Evolutionary conservation across 257 asterid genomes (phyloP), one percentile per base, ranked within the genome.

Genomic region (Gentiana dahurica): DNA sequence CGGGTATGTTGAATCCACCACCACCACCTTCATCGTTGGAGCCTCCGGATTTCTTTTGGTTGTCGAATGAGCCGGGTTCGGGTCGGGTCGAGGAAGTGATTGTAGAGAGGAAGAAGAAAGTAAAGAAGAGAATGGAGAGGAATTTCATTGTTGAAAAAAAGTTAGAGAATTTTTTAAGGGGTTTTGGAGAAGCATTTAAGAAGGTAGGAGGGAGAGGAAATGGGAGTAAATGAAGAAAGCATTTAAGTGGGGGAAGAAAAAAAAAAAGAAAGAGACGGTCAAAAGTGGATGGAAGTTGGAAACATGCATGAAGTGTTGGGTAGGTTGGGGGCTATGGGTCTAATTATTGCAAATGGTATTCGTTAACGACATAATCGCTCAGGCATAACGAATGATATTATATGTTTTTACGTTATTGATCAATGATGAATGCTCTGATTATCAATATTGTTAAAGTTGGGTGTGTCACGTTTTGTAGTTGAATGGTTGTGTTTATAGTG

Each of bases 281-380:
- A 78, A 82, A 46, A 73, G 89, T 80, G 80, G 86, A 39, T 8
- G 62, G 73, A 39, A 46, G 54, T 65, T 67, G 68, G 36, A 58
- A 38, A 51, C 39, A 4, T 39, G 45, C 45, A 39, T 39, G 45
- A 39, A 8, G 45, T 39, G 45, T 39, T 8, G 45, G 45, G 45
- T 39, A 39, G 44, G 8, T 39, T 39, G 8, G 1, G 44, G 39
- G 58, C 49, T 41, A 51, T 53, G 65, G 55, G 65, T 41, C 53
- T 37, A 65, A 15, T 51, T 59, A 45, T 24, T 49, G 63, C 51
- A 57, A 57, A 55, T 64, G 57, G 36, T 64, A 55, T 33, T 45
- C 39, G n/a, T 13, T 33, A n/a, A 35, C 34, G 24, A 36, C 7
- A 51, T 0, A 2, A 51, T 51, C 24, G 24, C 24, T 24, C 24